Percentiles rank a stretch among this genome's conserved stretches.
Conservation (phyloP, 371 early-diverging fungal species). For the Choanephora cucurbitarum region DNA sequence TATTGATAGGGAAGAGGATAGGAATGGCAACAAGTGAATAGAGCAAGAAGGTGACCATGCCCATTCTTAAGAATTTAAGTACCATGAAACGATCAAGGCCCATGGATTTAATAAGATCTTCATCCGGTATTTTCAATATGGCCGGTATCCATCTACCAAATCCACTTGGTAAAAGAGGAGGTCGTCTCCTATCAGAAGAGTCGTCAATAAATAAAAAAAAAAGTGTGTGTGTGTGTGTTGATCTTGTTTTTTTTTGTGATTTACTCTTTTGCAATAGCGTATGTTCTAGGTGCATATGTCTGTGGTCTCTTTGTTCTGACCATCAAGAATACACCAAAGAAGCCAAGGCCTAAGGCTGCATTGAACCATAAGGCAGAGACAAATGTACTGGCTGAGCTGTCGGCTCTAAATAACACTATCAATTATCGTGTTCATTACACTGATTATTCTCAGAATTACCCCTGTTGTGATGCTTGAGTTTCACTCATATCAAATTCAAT, state of each 20-base stretch:
- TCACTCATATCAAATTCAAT: background rate
- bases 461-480: conserved; percentile 3
- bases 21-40: conserved; percentile 63
- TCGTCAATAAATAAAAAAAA: too few species aligned
- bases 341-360: conserved; percentile 51
- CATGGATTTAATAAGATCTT: conserved; percentile 57
- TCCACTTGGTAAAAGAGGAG: conserved; percentile 56
- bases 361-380: conserved; percentile 71
- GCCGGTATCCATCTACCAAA: conserved; percentile 64
- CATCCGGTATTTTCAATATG: conserved; percentile 58
- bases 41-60: conserved; percentile 52
- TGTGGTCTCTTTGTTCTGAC: conserved; percentile 57
- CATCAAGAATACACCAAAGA: conserved; percentile 62
- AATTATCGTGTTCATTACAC: too few species aligned
- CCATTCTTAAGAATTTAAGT: conserved; percentile 68
- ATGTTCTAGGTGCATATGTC: conserved; percentile 73
- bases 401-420: conserved; percentile 23
- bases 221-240: background rate
- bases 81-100: conserved; percentile 84
- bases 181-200: conserved; percentile 47
- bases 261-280: conserved; percentile 66
- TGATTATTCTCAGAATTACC: background rate
- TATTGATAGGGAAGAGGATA: conserved; percentile 70
- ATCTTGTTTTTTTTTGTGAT: background rate
- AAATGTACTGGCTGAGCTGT: conserved; percentile 60